Conservation (phyloP, 192 early-diverging fungal genomes). For the Tieghemiomyces parasiticus region DNA sequence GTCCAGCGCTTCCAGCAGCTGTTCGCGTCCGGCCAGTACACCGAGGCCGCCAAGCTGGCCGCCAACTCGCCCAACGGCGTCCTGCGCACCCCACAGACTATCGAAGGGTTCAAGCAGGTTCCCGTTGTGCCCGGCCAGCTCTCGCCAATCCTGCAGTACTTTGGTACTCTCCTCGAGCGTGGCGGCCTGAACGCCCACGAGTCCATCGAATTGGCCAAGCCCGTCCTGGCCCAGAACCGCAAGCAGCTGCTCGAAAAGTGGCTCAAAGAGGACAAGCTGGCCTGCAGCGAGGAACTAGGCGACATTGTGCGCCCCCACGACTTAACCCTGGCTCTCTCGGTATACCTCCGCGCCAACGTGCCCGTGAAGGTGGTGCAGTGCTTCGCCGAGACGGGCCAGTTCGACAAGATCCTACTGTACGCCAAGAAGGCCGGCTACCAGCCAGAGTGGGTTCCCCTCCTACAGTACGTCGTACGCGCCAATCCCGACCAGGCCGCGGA, state of each 20-base stretch:
- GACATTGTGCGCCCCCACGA: slow-evolving; percentile 92
- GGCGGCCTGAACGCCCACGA: slow-evolving; percentile 90
- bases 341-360: slow-evolving; percentile 87
- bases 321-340: slow-evolving; percentile 75
- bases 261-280: slow-evolving; percentile 97
- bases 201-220: slow-evolving; percentile 82
- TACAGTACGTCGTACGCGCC: slow-evolving; percentile 79
- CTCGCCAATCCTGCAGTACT: slow-evolving; percentile 93
- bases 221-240: slow-evolving; percentile 75
- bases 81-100: slow-evolving; percentile 83
- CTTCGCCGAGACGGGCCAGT: slow-evolving; percentile 93
- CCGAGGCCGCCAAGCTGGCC: slow-evolving; percentile 88
- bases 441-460: slow-evolving; percentile 80
- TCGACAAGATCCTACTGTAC: slow-evolving; percentile 91
- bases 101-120: slow-evolving; percentile 85
- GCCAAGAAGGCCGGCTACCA: slow-evolving; percentile 86
- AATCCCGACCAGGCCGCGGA: slow-evolving; percentile 89
- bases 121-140: slow-evolving; percentile 60
- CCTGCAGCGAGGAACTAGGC: slow-evolving; percentile 96
- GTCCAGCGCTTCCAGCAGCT: slow-evolving; percentile 81
- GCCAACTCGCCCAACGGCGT: slow-evolving; percentile 91
- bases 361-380: slow-evolving; percentile 90
- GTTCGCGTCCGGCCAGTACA: slow-evolving; percentile 57
- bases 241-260: slow-evolving; percentile 95
- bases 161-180: slow-evolving; percentile 89